These are phyloP conservation scores for Pseudocohnilembus persalinus DNA, from an alignment of 169 alveolate species.

Conservation along the genomic window DNA sequence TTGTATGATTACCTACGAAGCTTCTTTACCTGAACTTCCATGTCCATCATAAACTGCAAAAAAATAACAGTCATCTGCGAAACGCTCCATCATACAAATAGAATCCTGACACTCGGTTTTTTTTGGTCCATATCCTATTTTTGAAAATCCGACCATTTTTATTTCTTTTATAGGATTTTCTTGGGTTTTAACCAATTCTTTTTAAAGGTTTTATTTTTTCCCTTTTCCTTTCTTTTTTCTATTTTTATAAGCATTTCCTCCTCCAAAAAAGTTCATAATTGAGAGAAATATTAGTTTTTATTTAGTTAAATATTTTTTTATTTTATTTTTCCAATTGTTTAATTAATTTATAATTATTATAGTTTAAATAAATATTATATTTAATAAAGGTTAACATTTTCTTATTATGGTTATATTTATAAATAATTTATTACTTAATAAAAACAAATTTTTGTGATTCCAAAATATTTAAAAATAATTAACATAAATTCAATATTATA, in stretches of 20 bases:
- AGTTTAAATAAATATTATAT: too few relatives aligned
- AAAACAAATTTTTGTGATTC: too few relatives aligned
- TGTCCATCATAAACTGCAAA: conserved; percentile 72
- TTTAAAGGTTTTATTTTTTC: conserved; percentile 20
- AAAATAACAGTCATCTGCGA: conserved; percentile 44
- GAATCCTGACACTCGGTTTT: conserved; percentile 53
- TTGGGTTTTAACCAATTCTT: conserved; percentile 10
- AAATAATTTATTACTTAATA: too few relatives aligned
- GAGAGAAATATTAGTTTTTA: too few relatives aligned
- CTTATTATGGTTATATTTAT: too few relatives aligned
- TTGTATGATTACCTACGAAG: conserved; percentile 7
- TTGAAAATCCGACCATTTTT: conserved; percentile 34
- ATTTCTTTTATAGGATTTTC: conserved; percentile 44
- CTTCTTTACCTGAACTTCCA: conserved; percentile 68
- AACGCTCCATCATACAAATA: conserved; percentile 37
- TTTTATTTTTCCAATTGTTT: too few relatives aligned
- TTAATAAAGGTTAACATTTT: too few relatives aligned
- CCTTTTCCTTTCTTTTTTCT: conserved; percentile 35
- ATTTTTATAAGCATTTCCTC: conserved; percentile 25
- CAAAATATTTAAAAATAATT: too few relatives aligned
- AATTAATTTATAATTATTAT: too few relatives aligned
- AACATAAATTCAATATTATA: too few relatives aligned
- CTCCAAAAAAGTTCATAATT: conserved; percentile 48
- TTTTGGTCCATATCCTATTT: conserved; percentile 51
- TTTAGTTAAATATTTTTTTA: too few relatives aligned